Conservation (phyloP, 441 rosid species). For the Euphorbia schlechtendalii region DNA sequence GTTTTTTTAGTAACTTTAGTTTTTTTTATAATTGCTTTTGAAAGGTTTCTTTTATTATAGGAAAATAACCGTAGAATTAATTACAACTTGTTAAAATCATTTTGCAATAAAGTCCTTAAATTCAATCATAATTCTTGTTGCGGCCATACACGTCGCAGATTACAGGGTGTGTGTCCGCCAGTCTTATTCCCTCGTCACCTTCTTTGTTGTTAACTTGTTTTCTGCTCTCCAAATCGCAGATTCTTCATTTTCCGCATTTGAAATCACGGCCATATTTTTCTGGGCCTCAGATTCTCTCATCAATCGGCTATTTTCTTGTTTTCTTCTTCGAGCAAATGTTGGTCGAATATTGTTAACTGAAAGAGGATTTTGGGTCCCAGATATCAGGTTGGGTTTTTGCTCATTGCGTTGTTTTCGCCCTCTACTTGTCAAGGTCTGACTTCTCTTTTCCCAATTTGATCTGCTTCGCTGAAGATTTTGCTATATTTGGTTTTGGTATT, state of each 20-base stretch:
- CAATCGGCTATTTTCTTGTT: neutral
- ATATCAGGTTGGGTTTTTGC: constrained; percentile 7
- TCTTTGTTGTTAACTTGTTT: neutral
- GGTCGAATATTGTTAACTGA: constrained; percentile 6
- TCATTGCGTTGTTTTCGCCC: neutral
- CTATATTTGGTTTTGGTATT: constrained; percentile 4
- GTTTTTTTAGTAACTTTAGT: no score
- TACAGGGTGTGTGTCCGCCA: neutral
- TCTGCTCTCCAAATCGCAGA: neutral
- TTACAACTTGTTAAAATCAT: no score
- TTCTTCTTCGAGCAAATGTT: constrained; percentile 10
- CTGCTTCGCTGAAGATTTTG: constrained; percentile 11
- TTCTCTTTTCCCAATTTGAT: constrained; percentile 10
- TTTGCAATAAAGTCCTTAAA: neutral
- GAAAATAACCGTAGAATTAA: no score
- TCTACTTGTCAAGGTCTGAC: constrained; percentile 13
- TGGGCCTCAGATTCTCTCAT: neutral
- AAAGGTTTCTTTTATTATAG: no score
- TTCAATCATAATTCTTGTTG: neutral
- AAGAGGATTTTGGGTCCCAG: constrained; percentile 11
- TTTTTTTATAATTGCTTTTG: no score
- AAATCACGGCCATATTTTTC: constrained; percentile 6
- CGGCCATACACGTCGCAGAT: constrained; percentile 3
- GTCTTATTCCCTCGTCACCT: neutral
- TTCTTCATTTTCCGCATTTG: neutral